Percentiles rank a stretch among this genome's conserved stretches.
These are phyloP conservation scores for Ampelocalamus luodianensis DNA, from an alignment of 176 grass and related monocot species.

Conservation along the genomic window DNA sequence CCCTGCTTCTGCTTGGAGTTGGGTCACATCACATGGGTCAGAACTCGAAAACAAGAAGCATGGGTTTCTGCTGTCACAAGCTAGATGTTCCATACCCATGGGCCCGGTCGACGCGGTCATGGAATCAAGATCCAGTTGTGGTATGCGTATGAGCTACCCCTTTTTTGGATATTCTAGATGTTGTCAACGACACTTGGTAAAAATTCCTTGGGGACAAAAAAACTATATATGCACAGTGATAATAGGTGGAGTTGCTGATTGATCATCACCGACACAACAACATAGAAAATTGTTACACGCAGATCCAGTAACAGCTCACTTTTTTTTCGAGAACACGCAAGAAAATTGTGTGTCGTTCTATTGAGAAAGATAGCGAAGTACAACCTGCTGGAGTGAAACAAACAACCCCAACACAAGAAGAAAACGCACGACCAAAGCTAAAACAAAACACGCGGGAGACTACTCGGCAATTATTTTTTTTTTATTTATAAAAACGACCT, in stretches of 20 bases:
- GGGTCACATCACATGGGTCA: conserved; percentile 4
- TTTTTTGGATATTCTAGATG: conserved; percentile 14
- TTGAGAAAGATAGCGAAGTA: too few relatives aligned
- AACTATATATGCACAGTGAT: not conserved
- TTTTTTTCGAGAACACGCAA: too few relatives aligned
- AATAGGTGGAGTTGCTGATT: not conserved
- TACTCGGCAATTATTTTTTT: too few relatives aligned
- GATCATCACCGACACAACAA: not conserved
- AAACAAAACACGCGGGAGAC: too few relatives aligned
- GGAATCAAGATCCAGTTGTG: not conserved
- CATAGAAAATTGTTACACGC: not conserved
- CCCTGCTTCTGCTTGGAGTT: not conserved
- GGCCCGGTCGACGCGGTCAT: not conserved
- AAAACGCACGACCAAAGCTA: too few relatives aligned
- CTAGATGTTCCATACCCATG: conserved; percentile 32
- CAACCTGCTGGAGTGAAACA: too few relatives aligned
- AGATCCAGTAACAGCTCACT: not conserved
- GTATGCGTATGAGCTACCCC: not conserved
- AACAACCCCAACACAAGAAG: too few relatives aligned
- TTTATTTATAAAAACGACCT: too few relatives aligned
- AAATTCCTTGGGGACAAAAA: not conserved
- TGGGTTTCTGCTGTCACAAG: conserved; percentile 1
- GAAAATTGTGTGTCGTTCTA: too few relatives aligned
- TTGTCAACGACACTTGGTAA: not conserved
- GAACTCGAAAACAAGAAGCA: conserved; percentile 21